These are phyloP conservation scores for Calonectria pteridis DNA, from an alignment of 2,329 filamentous ascomycete genomes.

Conservation along the genomic window DNA sequence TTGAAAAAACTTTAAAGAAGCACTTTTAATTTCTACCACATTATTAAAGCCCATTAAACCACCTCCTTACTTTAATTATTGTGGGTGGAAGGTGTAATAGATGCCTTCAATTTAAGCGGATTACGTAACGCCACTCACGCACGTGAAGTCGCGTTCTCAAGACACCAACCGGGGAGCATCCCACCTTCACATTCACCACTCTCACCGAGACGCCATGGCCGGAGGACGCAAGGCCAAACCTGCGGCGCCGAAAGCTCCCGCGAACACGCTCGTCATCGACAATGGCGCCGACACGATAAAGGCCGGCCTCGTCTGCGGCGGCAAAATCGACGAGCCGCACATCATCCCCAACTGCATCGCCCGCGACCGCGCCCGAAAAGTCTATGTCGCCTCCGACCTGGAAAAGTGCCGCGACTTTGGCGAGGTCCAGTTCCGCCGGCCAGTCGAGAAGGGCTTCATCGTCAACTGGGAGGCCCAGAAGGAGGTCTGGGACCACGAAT, in stretches of 20 bases:
- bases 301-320: constrained; percentile 77
- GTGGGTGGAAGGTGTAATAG: background rate
- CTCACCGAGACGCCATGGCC: constrained; percentile 51
- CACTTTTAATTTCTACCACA: background rate
- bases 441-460: constrained; percentile 93
- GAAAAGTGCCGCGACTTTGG: constrained; percentile 88
- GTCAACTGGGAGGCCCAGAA: constrained; percentile 98
- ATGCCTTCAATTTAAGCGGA: constrained; percentile 16
- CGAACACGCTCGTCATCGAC: constrained; percentile 86
- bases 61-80: background rate
- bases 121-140: constrained; percentile 32
- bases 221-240: constrained; percentile 66
- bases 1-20: background rate
- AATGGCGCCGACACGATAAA: constrained; percentile 95
- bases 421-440: constrained; percentile 86
- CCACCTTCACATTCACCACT: constrained; percentile 9
- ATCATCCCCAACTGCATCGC: constrained; percentile 91
- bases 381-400: constrained; percentile 85
- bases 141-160: constrained; percentile 37
- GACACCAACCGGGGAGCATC: constrained; percentile 6
- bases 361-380: constrained; percentile 81
- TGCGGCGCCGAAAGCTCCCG: constrained; percentile 64
- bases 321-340: constrained; percentile 67
- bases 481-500: constrained; percentile 93
- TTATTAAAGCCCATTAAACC: background rate